Base-by-base conservation (phyloP, 768 basidiomycete species). In the Pilatotrama ljubarskyi region DNA sequence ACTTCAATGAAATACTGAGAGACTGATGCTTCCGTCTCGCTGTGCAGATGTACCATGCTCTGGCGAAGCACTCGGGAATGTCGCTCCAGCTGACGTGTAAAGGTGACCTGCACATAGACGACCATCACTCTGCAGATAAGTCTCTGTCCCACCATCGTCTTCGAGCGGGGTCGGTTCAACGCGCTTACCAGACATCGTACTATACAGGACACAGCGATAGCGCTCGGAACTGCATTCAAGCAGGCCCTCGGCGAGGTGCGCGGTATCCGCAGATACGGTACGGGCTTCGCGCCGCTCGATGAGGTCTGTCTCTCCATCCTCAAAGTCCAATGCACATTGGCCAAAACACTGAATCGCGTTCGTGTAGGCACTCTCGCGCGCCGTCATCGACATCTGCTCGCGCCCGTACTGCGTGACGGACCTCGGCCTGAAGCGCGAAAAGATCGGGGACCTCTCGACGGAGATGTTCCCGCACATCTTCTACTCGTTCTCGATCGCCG, bases 381-480 rank as follows among this genome's bases (percentile, higher is more conserved):
- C 94, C 17, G 97, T 99, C 47, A 93, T 99, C 62, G 97, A 99
- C 74, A 98, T 99, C 62, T 98, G 97, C 70, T 94, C 95, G 58
- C 86, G 97, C 37, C 96, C 97, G 2, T 97, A 89, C 78, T 99
- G 97, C 73, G 88, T 95, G 53, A 90, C 92, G 22, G 88, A 98
- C 62, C 84, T 99, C 37, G 90, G 89, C 60, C 81, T 94, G 59
- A 87, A 84, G 73, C 82, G 93, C 58, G 93, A 95, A 73, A 95
- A 95, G 76, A 87, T 95, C 40, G 93, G 93, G n/a, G 92, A 95
- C 65, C 82, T 95, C 51, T 95, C 93, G 24, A 93, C 93, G 7
- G 97, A 99, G 78, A 98, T 99, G 95, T 87, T 99, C 55, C 93
- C 96, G 32, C 97, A 99, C 72, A 82, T 99, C 54, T 93, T 99